phyloP scores from a whole-genome alignment of 192 early-diverging fungal genomes.

The Martensiomyces pterosporus region DNA sequence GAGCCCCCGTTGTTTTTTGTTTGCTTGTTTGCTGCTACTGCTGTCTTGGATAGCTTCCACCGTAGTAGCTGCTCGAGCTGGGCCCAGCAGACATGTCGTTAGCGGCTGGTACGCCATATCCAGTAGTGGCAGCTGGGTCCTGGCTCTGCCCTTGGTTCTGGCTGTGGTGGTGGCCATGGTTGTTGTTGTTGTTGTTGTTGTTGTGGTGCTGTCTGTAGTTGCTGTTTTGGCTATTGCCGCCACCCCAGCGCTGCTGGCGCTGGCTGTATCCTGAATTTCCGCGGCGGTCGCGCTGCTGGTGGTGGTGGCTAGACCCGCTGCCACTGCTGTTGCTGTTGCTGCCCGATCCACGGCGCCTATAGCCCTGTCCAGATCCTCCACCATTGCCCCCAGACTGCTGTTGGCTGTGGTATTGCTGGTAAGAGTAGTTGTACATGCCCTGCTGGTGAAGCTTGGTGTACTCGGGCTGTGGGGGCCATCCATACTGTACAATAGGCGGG shows the following conservation, averaged over 20 bases:
- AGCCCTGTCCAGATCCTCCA: not conserved
- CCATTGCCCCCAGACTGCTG: conserved; percentile 1
- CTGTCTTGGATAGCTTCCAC: conserved; percentile 1
- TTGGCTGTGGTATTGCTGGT: conserved; percentile 11
- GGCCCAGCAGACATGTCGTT: too few relatives aligned
- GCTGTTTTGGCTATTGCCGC: conserved; percentile 12
- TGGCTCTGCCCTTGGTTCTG: not conserved
- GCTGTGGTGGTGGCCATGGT: conserved; percentile 9
- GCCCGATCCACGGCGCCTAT: conserved; percentile 26
- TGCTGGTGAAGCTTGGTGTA: not conserved
- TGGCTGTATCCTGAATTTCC: conserved; percentile 8
- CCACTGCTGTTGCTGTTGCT: conserved; percentile 14
- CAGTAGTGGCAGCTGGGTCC: too few relatives aligned
- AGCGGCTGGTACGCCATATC: too few relatives aligned
- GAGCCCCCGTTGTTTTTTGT: too few relatives aligned
- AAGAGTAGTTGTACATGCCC: not conserved
- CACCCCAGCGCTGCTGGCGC: conserved; percentile 35
- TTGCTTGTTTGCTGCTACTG: not conserved
- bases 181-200: conserved; percentile 9
- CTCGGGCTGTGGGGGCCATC: conserved; percentile 11
- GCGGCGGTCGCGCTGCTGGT: conserved; percentile 23
- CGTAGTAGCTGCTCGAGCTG: too few relatives aligned
- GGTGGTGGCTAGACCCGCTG: conserved; percentile 2
- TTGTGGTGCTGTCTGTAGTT: conserved; percentile 1
- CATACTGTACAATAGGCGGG: conserved; percentile 14